Evolutionary conservation across 140 eudicot species (phyloP).

Genomic region (Oenanthe javanica): DNA sequence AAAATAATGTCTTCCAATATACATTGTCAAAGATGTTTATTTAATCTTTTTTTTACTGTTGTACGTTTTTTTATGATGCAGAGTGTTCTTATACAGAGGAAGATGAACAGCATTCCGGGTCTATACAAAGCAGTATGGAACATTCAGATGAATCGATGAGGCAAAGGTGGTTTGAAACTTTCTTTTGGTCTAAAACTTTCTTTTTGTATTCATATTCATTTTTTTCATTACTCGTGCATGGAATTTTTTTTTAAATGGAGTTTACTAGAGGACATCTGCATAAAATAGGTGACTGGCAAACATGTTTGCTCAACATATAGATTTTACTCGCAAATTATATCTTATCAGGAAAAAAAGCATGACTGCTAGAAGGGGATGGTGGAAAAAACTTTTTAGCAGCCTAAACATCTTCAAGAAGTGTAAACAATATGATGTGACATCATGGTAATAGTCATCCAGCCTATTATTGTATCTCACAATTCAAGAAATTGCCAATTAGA

Average conservation of each 20-base stretch:
- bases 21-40: neutral
- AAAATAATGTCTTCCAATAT: neutral
- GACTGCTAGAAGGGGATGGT: neutral
- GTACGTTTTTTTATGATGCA: neutral
- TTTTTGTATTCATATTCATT: neutral
- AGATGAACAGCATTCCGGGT: neutral
- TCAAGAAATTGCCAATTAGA: neutral
- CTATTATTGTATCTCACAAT: neutral
- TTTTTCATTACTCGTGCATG: neutral
- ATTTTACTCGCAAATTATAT: neutral
- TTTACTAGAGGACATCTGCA: neutral
- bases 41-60: neutral
- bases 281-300: neutral
- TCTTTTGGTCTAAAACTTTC: neutral
- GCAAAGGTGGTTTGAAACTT: neutral
- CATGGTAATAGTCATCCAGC: neutral
- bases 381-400: constrained; percentile 7
- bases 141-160: neutral
- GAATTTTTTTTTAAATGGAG: neutral
- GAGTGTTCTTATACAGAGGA: neutral
- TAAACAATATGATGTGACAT: neutral
- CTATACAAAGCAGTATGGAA: neutral
- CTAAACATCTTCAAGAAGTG: neutral
- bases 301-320: neutral
- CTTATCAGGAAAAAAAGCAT: neutral